A percentile compares a stretch with the other conserved stretches of the same genome.
Evolutionary conservation across 306 rosid species (phyloP).

Genomic region (Comarum palustre): DNA sequence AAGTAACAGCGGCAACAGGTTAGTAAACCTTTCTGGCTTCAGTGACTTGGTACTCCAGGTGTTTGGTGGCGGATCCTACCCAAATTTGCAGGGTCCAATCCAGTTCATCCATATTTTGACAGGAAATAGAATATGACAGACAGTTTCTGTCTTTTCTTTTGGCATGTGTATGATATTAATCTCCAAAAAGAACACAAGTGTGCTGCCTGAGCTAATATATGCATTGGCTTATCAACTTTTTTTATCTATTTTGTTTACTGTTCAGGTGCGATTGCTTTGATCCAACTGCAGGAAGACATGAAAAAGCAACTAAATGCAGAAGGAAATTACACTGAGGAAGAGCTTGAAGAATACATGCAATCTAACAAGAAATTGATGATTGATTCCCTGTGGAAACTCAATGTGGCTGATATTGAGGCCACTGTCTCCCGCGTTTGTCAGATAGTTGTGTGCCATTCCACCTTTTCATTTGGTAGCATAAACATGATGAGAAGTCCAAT

Average conservation of each 20-base stretch:
- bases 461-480: background rate
- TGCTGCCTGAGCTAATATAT: background rate
- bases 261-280: constrained; percentile 88
- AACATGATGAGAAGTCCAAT: background rate
- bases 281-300: constrained; percentile 98
- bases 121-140: background rate
- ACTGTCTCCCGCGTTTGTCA: constrained; percentile 97
- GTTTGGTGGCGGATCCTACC: background rate
- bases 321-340: constrained; percentile 89
- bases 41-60: constrained; percentile 8
- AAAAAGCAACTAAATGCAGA: constrained; percentile 85
- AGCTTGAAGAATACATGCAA: constrained; percentile 84
- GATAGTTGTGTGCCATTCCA: constrained; percentile 52
- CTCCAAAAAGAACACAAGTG: background rate
- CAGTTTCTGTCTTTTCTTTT: background rate
- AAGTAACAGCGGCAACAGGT: constrained; percentile 99
- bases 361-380: constrained; percentile 85
- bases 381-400: constrained; percentile 97
- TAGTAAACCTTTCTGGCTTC: constrained; percentile 26
- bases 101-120: constrained; percentile 5
- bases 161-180: background rate
- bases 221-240: constrained; percentile 22
- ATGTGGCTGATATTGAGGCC: constrained; percentile 96
- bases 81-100: constrained; percentile 5
- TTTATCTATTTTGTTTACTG: constrained; percentile 29